Percentiles rank a stretch among this genome's conserved stretches.
phyloP scores from a whole-genome alignment of 2,329 filamentous ascomycete species.

The Amylocarpus encephaloides region DNA sequence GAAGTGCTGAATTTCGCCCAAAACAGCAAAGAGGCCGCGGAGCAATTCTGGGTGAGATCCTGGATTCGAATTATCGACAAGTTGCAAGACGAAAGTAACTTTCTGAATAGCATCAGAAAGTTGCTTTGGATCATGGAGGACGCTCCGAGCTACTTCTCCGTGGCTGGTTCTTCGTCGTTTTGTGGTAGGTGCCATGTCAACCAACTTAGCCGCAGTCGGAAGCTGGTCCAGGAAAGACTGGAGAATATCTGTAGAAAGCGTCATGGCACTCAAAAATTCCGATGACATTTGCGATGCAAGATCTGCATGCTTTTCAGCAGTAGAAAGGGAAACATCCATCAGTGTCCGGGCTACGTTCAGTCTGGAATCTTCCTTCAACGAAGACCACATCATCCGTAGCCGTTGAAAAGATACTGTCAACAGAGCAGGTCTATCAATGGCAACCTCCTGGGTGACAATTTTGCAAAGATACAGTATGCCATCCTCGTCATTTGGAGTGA shows the following conservation, averaged over 20 bases:
- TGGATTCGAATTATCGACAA: conserved; percentile 75
- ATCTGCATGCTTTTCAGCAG: conserved; percentile 31
- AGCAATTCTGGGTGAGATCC: conserved; percentile 71
- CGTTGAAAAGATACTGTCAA: conserved; percentile 60
- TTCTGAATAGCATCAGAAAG: conserved; percentile 63
- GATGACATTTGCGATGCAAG: conserved; percentile 54
- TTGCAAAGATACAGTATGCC: conserved; percentile 48
- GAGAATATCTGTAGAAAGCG: conserved; percentile 68
- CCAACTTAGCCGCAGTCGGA: conserved; percentile 65
- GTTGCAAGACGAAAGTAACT: conserved; percentile 79
- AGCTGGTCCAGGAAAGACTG: conserved; percentile 67
- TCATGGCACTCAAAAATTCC: conserved; percentile 65
- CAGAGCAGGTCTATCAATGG: conserved; percentile 44
- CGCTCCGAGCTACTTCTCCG: conserved; percentile 55
- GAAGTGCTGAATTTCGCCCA: conserved; percentile 84
- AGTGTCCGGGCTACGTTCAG: conserved; percentile 55
- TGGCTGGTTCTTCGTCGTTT: conserved; percentile 77
- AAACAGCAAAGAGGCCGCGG: conserved; percentile 70
- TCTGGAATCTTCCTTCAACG: conserved; percentile 59
- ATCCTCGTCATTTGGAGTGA: conserved; percentile 51
- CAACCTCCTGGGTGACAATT: conserved; percentile 40
- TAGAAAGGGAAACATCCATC: conserved; percentile 51
- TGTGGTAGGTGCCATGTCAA: conserved; percentile 63
- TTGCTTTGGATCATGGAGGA: conserved; percentile 58
- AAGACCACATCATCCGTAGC: conserved; percentile 65